Percentiles rank a stretch among this genome's conserved stretches.
These are phyloP conservation scores for Dunaliella primolecta DNA, from an alignment of 139 green algal genomes.

Conservation along the genomic window DNA sequence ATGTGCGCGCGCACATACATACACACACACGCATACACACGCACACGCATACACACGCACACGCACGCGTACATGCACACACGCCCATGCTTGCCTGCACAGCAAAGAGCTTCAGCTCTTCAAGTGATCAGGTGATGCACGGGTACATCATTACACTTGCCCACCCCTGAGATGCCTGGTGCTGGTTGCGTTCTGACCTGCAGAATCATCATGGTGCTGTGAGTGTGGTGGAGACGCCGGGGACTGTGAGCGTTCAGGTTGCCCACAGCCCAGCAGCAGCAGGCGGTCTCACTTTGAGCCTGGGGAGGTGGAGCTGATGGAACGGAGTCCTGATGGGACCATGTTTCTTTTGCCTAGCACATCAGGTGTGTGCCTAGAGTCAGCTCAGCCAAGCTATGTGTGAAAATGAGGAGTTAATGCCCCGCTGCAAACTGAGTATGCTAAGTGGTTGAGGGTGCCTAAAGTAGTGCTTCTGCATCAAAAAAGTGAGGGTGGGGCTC, in stretches of 20 bases:
- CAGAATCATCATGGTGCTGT: not conserved
- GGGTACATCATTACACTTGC: no score
- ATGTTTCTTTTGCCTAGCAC: not conserved
- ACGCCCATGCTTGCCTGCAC: no score
- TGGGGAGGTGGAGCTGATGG: slow-evolving; percentile 46
- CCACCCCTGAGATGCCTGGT: no score
- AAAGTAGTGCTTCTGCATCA: no score
- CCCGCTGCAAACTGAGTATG: no score
- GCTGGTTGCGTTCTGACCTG: no score
- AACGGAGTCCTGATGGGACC: slow-evolving; percentile 4
- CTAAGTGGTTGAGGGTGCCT: no score
- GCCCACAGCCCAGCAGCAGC: slow-evolving; percentile 22
- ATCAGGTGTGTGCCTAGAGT: not conserved
- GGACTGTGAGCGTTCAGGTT: not conserved
- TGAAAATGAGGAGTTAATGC: no score
- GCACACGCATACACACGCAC: slow-evolving; percentile 2
- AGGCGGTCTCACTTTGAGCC: slow-evolving; percentile 17
- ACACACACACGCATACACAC: slow-evolving; percentile 12
- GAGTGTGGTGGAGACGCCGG: not conserved
- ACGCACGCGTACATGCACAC: not conserved
- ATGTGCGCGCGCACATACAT: not conserved
- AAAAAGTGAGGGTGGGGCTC: no score
- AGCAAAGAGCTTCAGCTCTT: no score
- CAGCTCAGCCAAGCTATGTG: no score
- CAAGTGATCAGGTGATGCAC: no score